Percentiles rank a stretch among this genome's conserved stretches.
Conservation (phyloP, 768 basidiomycete genomes). For the Ramaria rubella region DNA sequence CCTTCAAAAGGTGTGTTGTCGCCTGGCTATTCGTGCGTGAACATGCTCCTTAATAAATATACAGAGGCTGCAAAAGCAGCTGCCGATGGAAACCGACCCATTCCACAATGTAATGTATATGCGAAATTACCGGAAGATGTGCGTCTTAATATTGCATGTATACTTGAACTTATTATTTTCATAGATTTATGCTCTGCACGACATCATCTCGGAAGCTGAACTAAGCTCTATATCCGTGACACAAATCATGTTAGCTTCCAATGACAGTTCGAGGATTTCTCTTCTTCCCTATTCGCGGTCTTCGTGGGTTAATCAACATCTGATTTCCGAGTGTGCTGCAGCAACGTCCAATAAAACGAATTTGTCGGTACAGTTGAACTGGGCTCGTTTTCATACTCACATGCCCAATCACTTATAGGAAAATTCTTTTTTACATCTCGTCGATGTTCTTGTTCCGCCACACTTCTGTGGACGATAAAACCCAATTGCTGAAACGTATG, state of each 20-base stretch:
- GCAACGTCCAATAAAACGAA: constrained; percentile 50
- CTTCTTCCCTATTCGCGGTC: constrained; percentile 59
- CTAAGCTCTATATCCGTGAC: constrained; percentile 62
- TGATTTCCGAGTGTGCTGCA: constrained; percentile 29
- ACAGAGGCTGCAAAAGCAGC: constrained; percentile 62
- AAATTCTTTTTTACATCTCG: constrained; percentile 74
- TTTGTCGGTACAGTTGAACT: constrained; percentile 46
- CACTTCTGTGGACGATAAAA: constrained; percentile 37
- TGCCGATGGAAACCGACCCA: constrained; percentile 58
- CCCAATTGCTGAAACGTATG: constrained; percentile 51
- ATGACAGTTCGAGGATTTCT: constrained; percentile 41
- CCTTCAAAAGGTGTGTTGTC: constrained; percentile 56
- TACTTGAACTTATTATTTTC: background rate
- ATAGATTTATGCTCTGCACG: constrained; percentile 57
- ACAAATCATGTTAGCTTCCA: constrained; percentile 46
- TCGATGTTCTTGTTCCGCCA: constrained; percentile 69
- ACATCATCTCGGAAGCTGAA: constrained; percentile 75
- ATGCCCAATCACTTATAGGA: constrained; percentile 36
- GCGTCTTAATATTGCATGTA: background rate
- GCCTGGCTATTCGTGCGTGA: background rate
- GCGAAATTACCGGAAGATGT: constrained; percentile 66
- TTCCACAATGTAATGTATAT: constrained; percentile 64
- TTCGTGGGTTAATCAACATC: constrained; percentile 65
- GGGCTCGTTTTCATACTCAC: constrained; percentile 1
- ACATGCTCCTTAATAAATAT: constrained; percentile 7